Evolutionary conservation across 345 rosid genomes (phyloP).

Genomic region (Mallotus nudiflorus): DNA sequence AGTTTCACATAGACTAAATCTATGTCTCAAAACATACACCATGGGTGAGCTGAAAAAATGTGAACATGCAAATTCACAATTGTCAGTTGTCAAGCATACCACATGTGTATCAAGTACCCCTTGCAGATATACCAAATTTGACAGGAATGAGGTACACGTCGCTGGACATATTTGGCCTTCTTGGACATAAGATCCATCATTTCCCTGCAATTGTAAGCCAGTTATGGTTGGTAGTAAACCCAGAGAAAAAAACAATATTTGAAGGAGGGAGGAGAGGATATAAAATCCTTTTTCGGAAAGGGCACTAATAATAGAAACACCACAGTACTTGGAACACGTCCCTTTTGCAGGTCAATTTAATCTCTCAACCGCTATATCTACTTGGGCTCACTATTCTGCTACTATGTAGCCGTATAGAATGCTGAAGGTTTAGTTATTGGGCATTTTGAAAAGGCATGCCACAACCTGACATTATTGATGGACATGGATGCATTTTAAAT

Average conservation of each 20-base stretch:
- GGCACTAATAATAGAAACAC: not conserved
- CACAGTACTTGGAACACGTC: no score
- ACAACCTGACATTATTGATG: not conserved
- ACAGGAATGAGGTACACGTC: constrained; percentile 50
- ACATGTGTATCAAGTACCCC: constrained; percentile 39
- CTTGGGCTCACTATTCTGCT: no score
- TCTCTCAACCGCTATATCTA: no score
- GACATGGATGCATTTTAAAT: not conserved
- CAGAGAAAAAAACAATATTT: not conserved
- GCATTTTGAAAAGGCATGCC: not conserved
- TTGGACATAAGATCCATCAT: constrained; percentile 53
- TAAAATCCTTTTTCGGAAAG: no score
- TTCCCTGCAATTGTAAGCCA: constrained; percentile 46
- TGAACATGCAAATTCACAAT: not conserved
- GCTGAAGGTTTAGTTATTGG: no score
- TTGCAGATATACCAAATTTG: constrained; percentile 56
- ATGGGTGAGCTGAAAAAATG: no score
- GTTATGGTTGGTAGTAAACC: constrained; percentile 4
- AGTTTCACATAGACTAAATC: not conserved
- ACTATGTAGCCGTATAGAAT: not conserved
- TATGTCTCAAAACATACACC: not conserved
- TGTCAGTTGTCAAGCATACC: constrained; percentile 34
- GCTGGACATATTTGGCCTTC: constrained; percentile 60
- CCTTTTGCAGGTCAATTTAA: no score
- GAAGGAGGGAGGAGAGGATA: not conserved